Conservation (phyloP, 2,329 filamentous ascomycete genomes). For the Epichloe sylvatica region DNA sequence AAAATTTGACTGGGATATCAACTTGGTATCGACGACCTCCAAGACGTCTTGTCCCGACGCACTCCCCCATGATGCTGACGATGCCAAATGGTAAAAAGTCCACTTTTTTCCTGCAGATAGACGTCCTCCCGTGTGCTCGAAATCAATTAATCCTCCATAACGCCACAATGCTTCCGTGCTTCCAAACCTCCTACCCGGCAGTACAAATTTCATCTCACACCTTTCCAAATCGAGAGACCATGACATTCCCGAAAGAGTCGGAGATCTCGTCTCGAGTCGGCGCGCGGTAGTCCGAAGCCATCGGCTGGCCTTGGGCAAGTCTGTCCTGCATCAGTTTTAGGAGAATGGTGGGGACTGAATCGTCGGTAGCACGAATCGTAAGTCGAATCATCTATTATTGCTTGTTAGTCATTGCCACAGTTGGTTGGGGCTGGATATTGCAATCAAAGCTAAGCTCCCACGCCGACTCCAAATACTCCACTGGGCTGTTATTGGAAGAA, state of each 20-base stretch:
- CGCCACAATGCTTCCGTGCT: slow-evolving; percentile 23
- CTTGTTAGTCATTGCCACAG: not conserved
- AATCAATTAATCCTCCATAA: slow-evolving; percentile 9
- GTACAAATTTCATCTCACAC: not conserved
- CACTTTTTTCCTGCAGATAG: not conserved
- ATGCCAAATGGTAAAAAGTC: not conserved
- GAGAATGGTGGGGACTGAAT: slow-evolving; percentile 66
- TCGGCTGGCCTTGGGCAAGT: slow-evolving; percentile 42
- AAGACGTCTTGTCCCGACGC: not conserved
- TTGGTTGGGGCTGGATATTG: too few species aligned
- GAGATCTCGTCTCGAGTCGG: slow-evolving; percentile 36
- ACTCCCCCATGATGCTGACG: not conserved
- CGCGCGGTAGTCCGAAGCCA: slow-evolving; percentile 24
- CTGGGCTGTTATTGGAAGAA: not conserved
- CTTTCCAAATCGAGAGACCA: slow-evolving; percentile 27
- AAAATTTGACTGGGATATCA: not conserved
- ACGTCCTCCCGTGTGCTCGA: not conserved
- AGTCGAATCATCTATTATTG: slow-evolving; percentile 79
- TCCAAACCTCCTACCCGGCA: not conserved
- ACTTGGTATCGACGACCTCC: not conserved
- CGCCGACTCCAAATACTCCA: too few species aligned
- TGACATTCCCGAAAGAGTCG: slow-evolving; percentile 41
- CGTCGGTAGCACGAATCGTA: slow-evolving; percentile 87
- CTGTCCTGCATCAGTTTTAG: slow-evolving; percentile 80
- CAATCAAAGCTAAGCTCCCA: too few species aligned